These are phyloP conservation scores for Aspergillus costaricaensis DNA, from an alignment of 2,329 filamentous ascomycete genomes.

Conservation along the genomic window DNA sequence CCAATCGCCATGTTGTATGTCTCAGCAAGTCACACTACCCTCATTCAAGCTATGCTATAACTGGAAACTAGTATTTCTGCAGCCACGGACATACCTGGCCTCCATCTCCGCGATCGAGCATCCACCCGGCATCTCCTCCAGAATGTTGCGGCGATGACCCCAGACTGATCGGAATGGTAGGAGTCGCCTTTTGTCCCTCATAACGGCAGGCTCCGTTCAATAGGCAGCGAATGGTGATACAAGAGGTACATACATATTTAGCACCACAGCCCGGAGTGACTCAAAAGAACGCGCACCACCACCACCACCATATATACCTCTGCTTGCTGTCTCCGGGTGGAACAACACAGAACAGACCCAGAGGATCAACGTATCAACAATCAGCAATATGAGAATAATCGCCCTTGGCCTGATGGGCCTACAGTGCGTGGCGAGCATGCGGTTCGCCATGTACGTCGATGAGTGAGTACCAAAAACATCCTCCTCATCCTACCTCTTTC, in stretches of 20 bases:
- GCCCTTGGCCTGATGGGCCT: constrained; percentile 33
- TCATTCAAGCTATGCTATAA: background rate
- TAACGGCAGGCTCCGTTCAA: too few relatives aligned
- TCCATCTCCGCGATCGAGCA: background rate
- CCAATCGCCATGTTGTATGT: too few relatives aligned
- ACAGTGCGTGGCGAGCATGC: constrained; percentile 31
- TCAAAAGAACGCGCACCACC: too few relatives aligned
- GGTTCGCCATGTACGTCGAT: constrained; percentile 51
- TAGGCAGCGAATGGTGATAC: too few relatives aligned
- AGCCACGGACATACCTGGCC: background rate
- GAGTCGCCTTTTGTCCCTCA: background rate
- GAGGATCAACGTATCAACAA: background rate
- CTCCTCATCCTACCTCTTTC: background rate
- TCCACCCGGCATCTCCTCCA: background rate
- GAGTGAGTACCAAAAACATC: constrained; percentile 39
- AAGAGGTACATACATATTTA: too few relatives aligned
- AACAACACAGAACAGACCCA: too few relatives aligned
- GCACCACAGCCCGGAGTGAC: too few relatives aligned
- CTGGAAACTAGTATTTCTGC: background rate
- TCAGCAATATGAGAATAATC: constrained; percentile 31
- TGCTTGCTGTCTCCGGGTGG: too few relatives aligned
- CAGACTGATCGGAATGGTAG: background rate
- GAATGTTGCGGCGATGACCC: background rate
- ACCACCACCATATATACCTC: too few relatives aligned
- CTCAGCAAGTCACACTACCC: too few relatives aligned